A percentile compares a stretch with the other conserved stretches of the same genome.
Evolutionary conservation across 2,329 filamentous ascomycete species (phyloP).

Genomic region (Aureobasidium lini): DNA sequence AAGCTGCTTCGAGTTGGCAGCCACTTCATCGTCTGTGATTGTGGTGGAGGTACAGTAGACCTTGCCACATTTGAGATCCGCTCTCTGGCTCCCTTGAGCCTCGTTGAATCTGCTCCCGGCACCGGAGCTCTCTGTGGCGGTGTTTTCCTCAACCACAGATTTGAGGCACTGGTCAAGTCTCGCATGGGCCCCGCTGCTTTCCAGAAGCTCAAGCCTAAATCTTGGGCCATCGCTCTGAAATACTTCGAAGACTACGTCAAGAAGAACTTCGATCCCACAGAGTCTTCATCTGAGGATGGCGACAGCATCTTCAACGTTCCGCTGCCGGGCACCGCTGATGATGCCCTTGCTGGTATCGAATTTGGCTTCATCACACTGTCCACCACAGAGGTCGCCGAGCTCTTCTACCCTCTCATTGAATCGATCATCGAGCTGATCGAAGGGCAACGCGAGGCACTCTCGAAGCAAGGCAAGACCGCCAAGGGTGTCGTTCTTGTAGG

Average conservation of each 20-base stretch:
- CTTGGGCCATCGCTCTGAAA: conserved; percentile 63
- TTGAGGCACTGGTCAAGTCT: conserved; percentile 66
- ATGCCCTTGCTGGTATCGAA: conserved; percentile 66
- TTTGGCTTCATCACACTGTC: conserved; percentile 70
- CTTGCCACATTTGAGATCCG: conserved; percentile 80
- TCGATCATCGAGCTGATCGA: conserved; percentile 35
- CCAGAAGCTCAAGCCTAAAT: conserved; percentile 69
- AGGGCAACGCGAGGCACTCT: conserved; percentile 37
- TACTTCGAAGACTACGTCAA: conserved; percentile 84
- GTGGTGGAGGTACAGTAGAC: conserved; percentile 57
- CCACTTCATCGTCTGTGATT: conserved; percentile 59
- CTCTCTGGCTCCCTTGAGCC: conserved; percentile 60
- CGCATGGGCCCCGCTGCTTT: conserved; percentile 60
- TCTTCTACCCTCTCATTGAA: conserved; percentile 59
- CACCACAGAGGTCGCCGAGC: conserved; percentile 56
- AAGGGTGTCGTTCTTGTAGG: conserved; percentile 72
- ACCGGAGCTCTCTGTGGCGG: conserved; percentile 72
- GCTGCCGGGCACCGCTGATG: conserved; percentile 68
- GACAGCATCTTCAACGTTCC: conserved; percentile 66
- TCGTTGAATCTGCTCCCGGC: conserved; percentile 73
- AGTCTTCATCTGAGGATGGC: conserved; percentile 55
- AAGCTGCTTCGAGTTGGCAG: conserved; percentile 51
- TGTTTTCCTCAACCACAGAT: conserved; percentile 73
- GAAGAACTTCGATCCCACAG: conserved; percentile 60
- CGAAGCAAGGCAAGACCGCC: conserved; percentile 32